A percentile compares a stretch with the other conserved stretches of the same genome.
Conservation (phyloP, 108 stramenopile genomes). For the Pseudonitzschia multiseries region DNA sequence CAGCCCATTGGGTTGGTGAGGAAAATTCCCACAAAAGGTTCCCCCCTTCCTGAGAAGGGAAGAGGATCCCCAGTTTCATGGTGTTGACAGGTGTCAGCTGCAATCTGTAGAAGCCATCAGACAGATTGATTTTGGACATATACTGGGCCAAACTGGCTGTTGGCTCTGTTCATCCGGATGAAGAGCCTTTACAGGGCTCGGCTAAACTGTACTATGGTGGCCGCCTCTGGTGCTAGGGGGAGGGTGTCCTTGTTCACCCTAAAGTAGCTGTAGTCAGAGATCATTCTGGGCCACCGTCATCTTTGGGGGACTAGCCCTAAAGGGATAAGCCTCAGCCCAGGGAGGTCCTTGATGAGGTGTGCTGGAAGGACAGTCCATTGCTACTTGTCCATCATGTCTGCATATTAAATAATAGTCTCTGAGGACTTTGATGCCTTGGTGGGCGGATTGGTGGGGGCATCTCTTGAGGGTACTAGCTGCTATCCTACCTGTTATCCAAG, state of each 20-base stretch:
- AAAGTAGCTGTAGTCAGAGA: constrained; percentile 34
- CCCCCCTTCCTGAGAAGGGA: constrained; percentile 7
- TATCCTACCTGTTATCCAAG: no score
- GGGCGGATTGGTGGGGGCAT: constrained; percentile 20
- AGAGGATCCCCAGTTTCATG: constrained; percentile 30
- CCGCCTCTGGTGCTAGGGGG: constrained; percentile 18
- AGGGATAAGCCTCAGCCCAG: constrained; percentile 18
- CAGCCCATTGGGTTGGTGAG: no score
- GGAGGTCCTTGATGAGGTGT: constrained; percentile 11
- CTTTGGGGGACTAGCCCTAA: constrained; percentile 40
- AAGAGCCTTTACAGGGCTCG: neutral
- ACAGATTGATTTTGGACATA: constrained; percentile 17
- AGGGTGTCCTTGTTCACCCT: constrained; percentile 34
- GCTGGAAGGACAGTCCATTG: constrained; percentile 27
- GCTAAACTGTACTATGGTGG: constrained; percentile 21
- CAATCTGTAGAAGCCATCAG: constrained; percentile 39
- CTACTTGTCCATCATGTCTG: constrained; percentile 19
- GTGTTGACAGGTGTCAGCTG: constrained; percentile 14
- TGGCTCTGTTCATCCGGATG: neutral
- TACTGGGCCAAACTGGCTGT: constrained; percentile 11
- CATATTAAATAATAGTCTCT: constrained; percentile 27
- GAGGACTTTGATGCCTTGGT: constrained; percentile 7
- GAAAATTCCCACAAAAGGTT: no score
- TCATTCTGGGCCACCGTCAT: constrained; percentile 28
- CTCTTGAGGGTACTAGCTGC: no score